Evolutionary conservation across 176 grass and related monocot species (phyloP).

Genomic region (Oryza australiensis): DNA sequence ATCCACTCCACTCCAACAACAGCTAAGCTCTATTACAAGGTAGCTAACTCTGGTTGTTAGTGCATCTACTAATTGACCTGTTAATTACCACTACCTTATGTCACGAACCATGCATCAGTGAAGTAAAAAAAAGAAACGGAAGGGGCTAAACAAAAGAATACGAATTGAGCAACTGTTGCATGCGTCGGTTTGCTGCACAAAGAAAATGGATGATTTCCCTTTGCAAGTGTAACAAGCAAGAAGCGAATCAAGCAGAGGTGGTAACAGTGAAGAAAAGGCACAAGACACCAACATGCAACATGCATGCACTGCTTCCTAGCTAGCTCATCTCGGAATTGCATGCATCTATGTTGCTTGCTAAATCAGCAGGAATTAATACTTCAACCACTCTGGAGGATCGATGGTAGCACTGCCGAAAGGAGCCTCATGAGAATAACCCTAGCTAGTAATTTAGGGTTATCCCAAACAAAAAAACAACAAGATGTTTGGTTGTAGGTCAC

Average conservation of each 20-base stretch:
- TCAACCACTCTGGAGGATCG: neutral
- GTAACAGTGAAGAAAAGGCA: neutral
- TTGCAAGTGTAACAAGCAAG: neutral
- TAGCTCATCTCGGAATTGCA: neutral
- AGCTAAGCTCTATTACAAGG: neutral
- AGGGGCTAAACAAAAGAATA: no score
- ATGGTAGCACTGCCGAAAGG: neutral
- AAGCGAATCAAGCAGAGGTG: neutral
- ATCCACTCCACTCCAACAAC: neutral
- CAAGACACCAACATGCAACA: neutral
- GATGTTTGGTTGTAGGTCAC: no score
- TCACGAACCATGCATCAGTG: no score
- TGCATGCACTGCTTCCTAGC: neutral
- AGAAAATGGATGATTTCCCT: neutral
- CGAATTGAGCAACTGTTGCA: neutral
- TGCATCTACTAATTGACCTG: slow-evolving; percentile 7
- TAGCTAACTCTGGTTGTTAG: slow-evolving; percentile 7
- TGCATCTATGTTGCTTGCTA: neutral
- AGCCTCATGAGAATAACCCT: neutral
- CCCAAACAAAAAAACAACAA: no score
- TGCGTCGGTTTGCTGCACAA: neutral
- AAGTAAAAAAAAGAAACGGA: no score
- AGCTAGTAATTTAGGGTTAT: neutral
- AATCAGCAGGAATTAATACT: neutral
- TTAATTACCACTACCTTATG: neutral